A percentile compares a stretch with the other conserved stretches of the same genome.
These are phyloP conservation scores for Oryza meridionalis DNA, from an alignment of 176 grass and related monocot genomes.

Conservation along the genomic window DNA sequence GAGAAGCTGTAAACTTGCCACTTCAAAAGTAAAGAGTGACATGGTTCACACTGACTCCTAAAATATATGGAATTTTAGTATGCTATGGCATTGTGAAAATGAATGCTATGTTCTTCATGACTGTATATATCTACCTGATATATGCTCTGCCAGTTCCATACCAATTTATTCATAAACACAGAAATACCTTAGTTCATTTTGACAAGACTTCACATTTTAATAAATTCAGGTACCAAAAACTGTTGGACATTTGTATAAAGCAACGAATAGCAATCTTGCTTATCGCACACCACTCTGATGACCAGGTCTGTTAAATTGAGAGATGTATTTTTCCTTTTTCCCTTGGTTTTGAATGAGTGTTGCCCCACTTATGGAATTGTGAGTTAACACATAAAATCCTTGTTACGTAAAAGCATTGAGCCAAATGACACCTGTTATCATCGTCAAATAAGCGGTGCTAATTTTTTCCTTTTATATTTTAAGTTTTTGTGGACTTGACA, in stretches of 20 bases:
- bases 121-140: slow-evolving; percentile 8
- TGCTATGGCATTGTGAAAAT: background rate
- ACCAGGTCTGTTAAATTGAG: slow-evolving; percentile 64
- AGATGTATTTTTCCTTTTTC: slow-evolving; percentile 18
- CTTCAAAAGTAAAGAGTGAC: background rate
- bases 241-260: slow-evolving; percentile 81
- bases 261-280: slow-evolving; percentile 78
- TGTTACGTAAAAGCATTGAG: background rate
- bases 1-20: background rate
- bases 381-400: slow-evolving; percentile 8
- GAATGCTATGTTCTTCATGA: background rate
- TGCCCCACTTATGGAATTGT: background rate
- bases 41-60: background rate
- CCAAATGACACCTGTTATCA: background rate
- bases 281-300: slow-evolving; percentile 92
- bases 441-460: background rate
- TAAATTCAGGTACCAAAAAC: slow-evolving; percentile 80
- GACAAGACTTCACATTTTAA: slow-evolving; percentile 27
- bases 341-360: slow-evolving; percentile 22
- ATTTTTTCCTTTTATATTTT: background rate
- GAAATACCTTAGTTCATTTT: slow-evolving; percentile 32
- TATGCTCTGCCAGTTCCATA: slow-evolving; percentile 15
- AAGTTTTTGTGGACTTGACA: background rate
- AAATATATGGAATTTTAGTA: background rate
- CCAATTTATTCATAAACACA: slow-evolving; percentile 6